A percentile compares a stretch with the other conserved stretches of the same genome.
Evolutionary conservation across 805 yeast genomes (phyloP).

Genomic region (Suhomyces faveliae): DNA sequence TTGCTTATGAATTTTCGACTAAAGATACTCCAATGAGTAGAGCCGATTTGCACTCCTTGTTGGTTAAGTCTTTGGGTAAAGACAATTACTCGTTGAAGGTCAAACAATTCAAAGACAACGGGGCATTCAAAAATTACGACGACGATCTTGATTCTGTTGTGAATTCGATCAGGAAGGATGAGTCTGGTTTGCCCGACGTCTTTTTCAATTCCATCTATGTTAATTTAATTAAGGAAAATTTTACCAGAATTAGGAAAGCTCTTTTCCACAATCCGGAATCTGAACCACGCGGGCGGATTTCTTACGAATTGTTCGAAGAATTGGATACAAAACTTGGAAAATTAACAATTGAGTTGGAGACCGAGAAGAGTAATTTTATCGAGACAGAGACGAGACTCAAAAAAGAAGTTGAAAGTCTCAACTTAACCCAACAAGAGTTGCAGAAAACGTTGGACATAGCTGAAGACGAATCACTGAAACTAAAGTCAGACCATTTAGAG

Average conservation of each 20-base stretch:
- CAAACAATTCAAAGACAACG: constrained; percentile 64
- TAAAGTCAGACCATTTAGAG: constrained; percentile 19
- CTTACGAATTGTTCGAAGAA: constrained; percentile 58
- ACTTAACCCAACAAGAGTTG: constrained; percentile 18
- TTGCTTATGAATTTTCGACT: constrained; percentile 73
- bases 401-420: constrained; percentile 13
- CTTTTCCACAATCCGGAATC: constrained; percentile 69
- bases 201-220: constrained; percentile 68
- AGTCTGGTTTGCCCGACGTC: constrained; percentile 84
- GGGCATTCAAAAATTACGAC: constrained; percentile 56
- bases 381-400: constrained; percentile 20
- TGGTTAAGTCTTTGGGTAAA: constrained; percentile 73
- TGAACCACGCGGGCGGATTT: constrained; percentile 67
- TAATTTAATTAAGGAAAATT: constrained; percentile 65
- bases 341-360: constrained; percentile 22
- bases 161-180: constrained; percentile 58
- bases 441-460: constrained; percentile 12
- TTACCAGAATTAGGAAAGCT: constrained; percentile 62
- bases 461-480: constrained; percentile 33
- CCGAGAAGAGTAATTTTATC: constrained; percentile 18
- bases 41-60: constrained; percentile 54
- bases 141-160: constrained; percentile 39
- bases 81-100: constrained; percentile 76
- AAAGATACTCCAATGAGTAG: constrained; percentile 63
- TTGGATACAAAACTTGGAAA: constrained; percentile 37